Conservation (phyloP, 192 early-diverging fungal genomes). For the Rhizophagus sp. region DNA sequence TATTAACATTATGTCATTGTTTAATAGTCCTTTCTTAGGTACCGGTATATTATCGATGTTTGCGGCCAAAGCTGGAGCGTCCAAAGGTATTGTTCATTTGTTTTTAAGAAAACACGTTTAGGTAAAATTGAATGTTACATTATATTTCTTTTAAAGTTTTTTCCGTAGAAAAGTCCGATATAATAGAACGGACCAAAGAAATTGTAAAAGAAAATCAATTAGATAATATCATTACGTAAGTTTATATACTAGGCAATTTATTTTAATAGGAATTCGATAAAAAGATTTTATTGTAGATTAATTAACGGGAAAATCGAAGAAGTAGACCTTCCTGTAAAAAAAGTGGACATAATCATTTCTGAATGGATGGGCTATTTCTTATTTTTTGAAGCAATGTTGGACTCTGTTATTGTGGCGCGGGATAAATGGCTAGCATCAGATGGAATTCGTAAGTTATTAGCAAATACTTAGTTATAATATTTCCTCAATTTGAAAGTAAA, state of each 20-base stretch:
- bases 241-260: background rate
- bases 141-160: conserved; percentile 1
- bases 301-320: conserved; percentile 99
- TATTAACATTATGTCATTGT: background rate
- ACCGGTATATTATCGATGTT: conserved; percentile 99
- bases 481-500: background rate
- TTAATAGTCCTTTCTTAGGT: background rate
- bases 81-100: conserved; percentile 9
- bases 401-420: conserved; percentile 96
- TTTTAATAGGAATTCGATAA: background rate
- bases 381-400: conserved; percentile 98
- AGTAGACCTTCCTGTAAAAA: conserved; percentile 85
- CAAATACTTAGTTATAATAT: conserved; percentile 30
- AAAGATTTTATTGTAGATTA: conserved; percentile 40
- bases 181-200: conserved; percentile 91
- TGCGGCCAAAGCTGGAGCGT: conserved; percentile 96
- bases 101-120: background rate
- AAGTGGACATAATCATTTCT: conserved; percentile 99
- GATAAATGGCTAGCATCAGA: conserved; percentile 80
- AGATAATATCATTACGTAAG: conserved; percentile 73
- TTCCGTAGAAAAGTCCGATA: conserved; percentile 91
- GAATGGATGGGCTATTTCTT: conserved; percentile 99
- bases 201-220: conserved; percentile 96
- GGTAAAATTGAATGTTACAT: background rate
- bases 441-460: conserved; percentile 86